phyloP scores from a whole-genome alignment of 768 basidiomycete species.

The Lenzites betulinus region DNA sequence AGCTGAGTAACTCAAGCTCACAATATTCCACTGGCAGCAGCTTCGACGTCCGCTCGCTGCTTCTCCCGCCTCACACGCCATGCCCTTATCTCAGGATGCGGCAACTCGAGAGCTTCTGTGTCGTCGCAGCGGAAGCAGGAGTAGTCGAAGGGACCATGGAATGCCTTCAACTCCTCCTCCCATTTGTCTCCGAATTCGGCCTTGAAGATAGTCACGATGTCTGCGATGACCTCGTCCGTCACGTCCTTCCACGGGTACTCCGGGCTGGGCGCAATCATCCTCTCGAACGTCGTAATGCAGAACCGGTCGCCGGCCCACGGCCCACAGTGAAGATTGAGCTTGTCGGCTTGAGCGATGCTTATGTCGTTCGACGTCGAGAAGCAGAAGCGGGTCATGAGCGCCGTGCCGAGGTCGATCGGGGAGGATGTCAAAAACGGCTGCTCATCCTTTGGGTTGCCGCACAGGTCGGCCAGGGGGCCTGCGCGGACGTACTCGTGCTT shows the following conservation, averaged over 20 bases:
- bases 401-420: slow-evolving; percentile 1
- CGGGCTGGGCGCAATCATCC: not conserved
- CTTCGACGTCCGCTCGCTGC: no score
- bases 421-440: slow-evolving; percentile 2
- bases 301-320: slow-evolving; percentile 6
- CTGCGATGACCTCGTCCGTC: slow-evolving; percentile 2
- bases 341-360: not conserved
- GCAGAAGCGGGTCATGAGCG: not conserved
- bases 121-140: no score
- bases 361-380: not conserved
- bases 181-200: not conserved
- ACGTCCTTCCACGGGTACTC: not conserved
- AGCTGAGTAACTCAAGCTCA: no score
- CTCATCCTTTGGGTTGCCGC: not conserved
- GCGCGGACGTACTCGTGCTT: slow-evolving; percentile 11
- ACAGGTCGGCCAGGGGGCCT: not conserved
- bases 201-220: not conserved
- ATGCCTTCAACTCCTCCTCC: not conserved
- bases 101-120: no score
- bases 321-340: not conserved
- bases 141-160: not conserved
- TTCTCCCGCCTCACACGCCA: no score
- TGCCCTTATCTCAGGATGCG: no score
- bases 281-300: slow-evolving; percentile 6
- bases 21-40: no score